Evolutionary conservation across 2,329 filamentous ascomycete species (phyloP).

Genomic region (Ceratocystis ficicola): DNA sequence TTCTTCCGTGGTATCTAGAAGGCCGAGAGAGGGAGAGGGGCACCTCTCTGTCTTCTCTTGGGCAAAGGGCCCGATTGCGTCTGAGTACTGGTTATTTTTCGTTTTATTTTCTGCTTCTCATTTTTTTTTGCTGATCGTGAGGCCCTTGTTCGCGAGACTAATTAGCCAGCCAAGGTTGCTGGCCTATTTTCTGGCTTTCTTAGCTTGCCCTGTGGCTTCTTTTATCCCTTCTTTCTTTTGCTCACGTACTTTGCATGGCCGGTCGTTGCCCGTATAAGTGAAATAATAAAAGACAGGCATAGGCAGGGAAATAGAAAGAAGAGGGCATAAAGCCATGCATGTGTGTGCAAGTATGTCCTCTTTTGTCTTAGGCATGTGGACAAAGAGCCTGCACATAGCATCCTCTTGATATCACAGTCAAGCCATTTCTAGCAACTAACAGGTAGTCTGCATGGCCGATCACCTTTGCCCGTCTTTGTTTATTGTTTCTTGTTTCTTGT

Average conservation of each 20-base stretch:
- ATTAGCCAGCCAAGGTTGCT: too few species aligned
- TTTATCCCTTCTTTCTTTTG: background rate
- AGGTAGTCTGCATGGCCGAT: background rate
- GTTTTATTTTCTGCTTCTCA: background rate
- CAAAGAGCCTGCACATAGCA: constrained; percentile 6
- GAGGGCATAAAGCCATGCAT: background rate
- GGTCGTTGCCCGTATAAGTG: background rate
- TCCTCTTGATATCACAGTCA: background rate
- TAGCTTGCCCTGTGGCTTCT: background rate
- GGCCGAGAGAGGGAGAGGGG: background rate
- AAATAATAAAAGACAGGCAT: background rate
- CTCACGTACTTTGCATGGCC: background rate
- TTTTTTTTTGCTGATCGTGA: background rate
- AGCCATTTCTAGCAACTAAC: background rate
- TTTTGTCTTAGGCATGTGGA: background rate
- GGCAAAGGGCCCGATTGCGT: background rate
- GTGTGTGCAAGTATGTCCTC: background rate
- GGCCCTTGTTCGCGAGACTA: background rate
- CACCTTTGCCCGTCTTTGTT: background rate
- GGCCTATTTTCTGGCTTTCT: background rate
- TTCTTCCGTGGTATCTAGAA: background rate
- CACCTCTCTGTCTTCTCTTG: background rate
- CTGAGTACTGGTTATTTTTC: too few species aligned
- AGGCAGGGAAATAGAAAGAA: background rate
- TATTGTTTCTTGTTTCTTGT: constrained; percentile 2